Percentiles rank a stretch among this genome's conserved stretches.
Conservation (phyloP, 345 rosid genomes). For the Citrus maxima region DNA sequence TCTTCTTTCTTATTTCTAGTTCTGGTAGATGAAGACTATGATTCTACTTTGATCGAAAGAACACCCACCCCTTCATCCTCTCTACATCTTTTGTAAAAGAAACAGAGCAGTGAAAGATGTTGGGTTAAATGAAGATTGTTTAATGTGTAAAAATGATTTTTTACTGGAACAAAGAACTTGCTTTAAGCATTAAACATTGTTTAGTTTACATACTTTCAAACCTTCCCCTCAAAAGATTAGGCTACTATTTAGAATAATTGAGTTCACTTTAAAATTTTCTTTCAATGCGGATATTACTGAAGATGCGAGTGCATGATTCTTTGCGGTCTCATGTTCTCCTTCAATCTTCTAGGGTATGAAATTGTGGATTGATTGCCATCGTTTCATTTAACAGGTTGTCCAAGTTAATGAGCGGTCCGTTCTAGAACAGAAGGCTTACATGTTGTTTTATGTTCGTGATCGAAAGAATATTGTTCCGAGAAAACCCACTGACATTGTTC, state of each 20-base stretch:
- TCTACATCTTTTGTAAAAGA: not conserved
- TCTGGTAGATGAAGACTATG: constrained; percentile 6
- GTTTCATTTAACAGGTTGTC: constrained; percentile 54
- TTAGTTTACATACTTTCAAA: not conserved
- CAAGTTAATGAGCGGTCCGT: constrained; percentile 80
- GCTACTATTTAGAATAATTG: not conserved
- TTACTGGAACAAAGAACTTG: not conserved
- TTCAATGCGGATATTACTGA: not conserved
- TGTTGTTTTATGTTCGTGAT: constrained; percentile 96
- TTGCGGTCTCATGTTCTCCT: not conserved
- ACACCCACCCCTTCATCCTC: not conserved
- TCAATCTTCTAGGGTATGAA: not conserved
- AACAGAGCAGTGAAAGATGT: not conserved
- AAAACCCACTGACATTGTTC: constrained; percentile 34
- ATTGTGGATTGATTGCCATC: not conserved
- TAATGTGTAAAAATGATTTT: not conserved
- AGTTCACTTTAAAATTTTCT: not conserved
- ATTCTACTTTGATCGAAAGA: constrained; percentile 8
- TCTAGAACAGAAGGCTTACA: constrained; percentile 89
- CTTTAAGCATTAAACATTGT: not conserved
- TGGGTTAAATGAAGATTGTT: not conserved
- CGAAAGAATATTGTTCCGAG: constrained; percentile 47
- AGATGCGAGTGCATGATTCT: not conserved
- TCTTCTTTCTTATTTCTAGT: constrained; percentile 9
- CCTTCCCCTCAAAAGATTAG: not conserved